phyloP scores from a whole-genome alignment of 163 green algal genomes.

The Prototheca wickerhamii region DNA sequence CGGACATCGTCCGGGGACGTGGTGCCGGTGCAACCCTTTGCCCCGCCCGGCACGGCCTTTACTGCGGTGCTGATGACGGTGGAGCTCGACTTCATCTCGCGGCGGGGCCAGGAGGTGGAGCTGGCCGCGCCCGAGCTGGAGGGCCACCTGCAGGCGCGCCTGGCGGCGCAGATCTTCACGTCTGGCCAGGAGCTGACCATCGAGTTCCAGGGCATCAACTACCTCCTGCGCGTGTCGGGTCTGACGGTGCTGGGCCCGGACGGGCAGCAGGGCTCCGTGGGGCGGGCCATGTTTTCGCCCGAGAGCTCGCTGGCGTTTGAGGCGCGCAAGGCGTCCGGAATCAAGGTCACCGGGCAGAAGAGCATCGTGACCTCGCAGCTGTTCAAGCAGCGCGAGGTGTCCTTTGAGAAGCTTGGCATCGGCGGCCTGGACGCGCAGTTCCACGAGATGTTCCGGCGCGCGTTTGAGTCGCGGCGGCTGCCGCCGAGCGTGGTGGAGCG shows the following conservation, averaged over 20 bases:
- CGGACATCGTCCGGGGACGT: conserved; percentile 55
- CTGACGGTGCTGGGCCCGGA: conserved; percentile 43
- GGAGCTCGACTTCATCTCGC: conserved; percentile 49
- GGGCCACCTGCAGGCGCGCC: not conserved
- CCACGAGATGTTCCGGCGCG: conserved; percentile 93
- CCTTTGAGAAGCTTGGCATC: conserved; percentile 96
- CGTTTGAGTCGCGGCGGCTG: conserved; percentile 93
- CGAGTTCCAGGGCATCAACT: conserved; percentile 81
- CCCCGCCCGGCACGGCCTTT: conserved; percentile 32
- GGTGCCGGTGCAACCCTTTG: conserved; percentile 39
- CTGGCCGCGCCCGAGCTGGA: not conserved
- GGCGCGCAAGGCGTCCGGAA: conserved; percentile 27
- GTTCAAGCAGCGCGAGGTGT: conserved; percentile 91
- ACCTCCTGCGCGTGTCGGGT: conserved; percentile 50
- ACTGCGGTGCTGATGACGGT: conserved; percentile 54
- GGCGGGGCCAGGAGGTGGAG: conserved; percentile 3
- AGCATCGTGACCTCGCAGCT: conserved; percentile 62
- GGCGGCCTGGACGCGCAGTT: conserved; percentile 94
- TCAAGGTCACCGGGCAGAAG: conserved; percentile 59
- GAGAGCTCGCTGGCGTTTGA: conserved; percentile 36
- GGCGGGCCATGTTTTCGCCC: conserved; percentile 21
- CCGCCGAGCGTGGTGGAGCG: conserved; percentile 76
- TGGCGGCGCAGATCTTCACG: conserved; percentile 57
- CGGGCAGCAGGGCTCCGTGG: conserved; percentile 29
- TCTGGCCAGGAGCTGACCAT: conserved; percentile 73